Conservation (phyloP, 345 rosid species). For the Euphorbia tirucalli region DNA sequence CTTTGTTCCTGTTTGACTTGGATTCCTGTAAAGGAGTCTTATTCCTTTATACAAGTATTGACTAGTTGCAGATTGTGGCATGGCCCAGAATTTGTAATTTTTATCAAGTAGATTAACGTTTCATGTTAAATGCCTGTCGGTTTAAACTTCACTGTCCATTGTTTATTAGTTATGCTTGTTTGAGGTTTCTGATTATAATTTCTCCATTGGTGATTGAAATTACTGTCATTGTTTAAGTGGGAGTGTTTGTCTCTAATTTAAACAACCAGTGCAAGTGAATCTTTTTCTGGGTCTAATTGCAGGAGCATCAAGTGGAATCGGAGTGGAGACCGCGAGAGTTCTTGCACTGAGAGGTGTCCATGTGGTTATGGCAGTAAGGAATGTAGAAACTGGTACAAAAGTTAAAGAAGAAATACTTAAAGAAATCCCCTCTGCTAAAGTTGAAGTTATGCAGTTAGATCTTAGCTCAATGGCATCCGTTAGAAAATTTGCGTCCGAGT, state of each 20-base stretch:
- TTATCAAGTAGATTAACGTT: neutral
- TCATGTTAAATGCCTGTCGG: neutral
- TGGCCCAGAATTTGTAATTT: neutral
- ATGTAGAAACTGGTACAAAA: conserved; percentile 29
- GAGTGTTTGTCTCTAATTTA: neutral
- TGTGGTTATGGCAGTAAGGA: conserved; percentile 35
- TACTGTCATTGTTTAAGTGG: neutral
- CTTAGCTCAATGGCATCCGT: conserved; percentile 43
- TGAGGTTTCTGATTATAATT: neutral
- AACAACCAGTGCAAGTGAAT: neutral
- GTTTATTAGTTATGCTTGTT: neutral
- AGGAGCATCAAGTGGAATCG: conserved; percentile 47
- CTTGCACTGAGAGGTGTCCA: conserved; percentile 31
- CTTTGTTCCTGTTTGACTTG: no score
- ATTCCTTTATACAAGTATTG: no score
- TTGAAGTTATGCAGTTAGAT: conserved; percentile 41
- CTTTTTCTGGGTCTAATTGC: neutral
- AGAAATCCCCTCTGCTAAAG: conserved; percentile 21
- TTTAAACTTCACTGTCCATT: neutral
- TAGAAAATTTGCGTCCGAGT: conserved; percentile 35
- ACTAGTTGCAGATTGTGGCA: no score
- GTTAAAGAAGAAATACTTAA: conserved; percentile 37
- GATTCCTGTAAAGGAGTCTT: no score
- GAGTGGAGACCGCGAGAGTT: conserved; percentile 38
- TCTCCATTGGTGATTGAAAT: neutral